Evolutionary conservation across 2,329 filamentous ascomycete species (phyloP).

Genomic region (Fusarium sp.): DNA sequence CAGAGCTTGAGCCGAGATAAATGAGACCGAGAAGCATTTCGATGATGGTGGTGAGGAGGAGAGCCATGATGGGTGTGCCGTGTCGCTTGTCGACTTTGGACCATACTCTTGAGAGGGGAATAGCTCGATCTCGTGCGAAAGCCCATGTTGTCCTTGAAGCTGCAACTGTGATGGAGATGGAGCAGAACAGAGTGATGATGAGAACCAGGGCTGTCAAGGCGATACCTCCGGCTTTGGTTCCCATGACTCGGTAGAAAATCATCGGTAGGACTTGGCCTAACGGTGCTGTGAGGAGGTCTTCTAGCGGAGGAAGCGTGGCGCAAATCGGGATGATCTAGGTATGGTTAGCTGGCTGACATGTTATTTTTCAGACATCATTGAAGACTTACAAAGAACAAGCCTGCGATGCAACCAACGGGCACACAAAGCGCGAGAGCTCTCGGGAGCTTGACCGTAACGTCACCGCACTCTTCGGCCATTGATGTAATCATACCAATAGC

Average conservation of each 20-base stretch:
- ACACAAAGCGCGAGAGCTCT: conserved; percentile 76
- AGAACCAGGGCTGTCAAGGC: conserved; percentile 80
- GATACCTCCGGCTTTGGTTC: conserved; percentile 80
- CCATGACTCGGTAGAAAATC: conserved; percentile 80
- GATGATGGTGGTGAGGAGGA: conserved; percentile 75
- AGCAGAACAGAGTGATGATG: conserved; percentile 81
- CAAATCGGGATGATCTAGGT: conserved; percentile 43
- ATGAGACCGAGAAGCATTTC: conserved; percentile 80
- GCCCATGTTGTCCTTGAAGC: conserved; percentile 80
- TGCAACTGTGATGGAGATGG: conserved; percentile 79
- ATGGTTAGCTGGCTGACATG: conserved; percentile 48
- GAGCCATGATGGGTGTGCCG: conserved; percentile 77
- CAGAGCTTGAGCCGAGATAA: conserved; percentile 81
- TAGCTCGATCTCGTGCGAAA: conserved; percentile 80
- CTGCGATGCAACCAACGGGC: conserved; percentile 72
- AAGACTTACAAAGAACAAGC: conserved; percentile 67
- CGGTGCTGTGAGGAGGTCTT: conserved; percentile 72
- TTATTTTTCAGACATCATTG: conserved; percentile 61
- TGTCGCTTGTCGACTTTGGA: conserved; percentile 72
- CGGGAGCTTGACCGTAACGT: conserved; percentile 70
- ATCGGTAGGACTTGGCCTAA: conserved; percentile 81
- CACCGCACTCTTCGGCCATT: conserved; percentile 71
- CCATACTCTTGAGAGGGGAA: conserved; percentile 77
- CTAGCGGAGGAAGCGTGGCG: conserved; percentile 78
- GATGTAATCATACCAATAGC: conserved; percentile 66